Evolutionary conservation across 2,329 filamentous ascomycete genomes (phyloP).

Genomic region (Didymosphaeria variabile): DNA sequence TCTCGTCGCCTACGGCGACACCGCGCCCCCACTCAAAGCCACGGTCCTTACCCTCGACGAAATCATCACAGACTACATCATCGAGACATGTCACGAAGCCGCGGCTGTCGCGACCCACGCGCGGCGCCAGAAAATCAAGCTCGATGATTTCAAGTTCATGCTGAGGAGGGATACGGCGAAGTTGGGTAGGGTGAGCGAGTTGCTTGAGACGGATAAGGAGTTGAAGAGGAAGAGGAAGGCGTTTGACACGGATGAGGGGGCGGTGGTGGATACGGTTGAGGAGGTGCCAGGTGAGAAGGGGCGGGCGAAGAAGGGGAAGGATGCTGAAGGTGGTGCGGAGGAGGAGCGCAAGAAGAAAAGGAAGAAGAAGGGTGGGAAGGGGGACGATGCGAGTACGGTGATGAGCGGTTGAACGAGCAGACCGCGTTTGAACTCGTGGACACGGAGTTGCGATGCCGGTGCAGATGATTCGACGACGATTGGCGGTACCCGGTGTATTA

Average conservation of each 20-base stretch:
- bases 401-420: slow-evolving; percentile 28
- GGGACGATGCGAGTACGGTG: slow-evolving; percentile 33
- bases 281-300: slow-evolving; percentile 29
- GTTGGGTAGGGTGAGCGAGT: slow-evolving; percentile 87
- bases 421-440: not conserved
- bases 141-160: slow-evolving; percentile 96
- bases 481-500: too few species aligned
- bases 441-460: not conserved
- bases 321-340: slow-evolving; percentile 21
- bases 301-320: slow-evolving; percentile 16
- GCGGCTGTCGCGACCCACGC: slow-evolving; percentile 85
- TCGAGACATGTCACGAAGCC: slow-evolving; percentile 90
- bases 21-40: slow-evolving; percentile 77
- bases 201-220: slow-evolving; percentile 86
- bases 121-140: slow-evolving; percentile 94
- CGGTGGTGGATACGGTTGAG: slow-evolving; percentile 57
- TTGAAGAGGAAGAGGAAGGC: slow-evolving; percentile 84
- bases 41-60: slow-evolving; percentile 91
- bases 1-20: slow-evolving; percentile 83
- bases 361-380: slow-evolving; percentile 23
- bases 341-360: slow-evolving; percentile 22
- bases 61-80: slow-evolving; percentile 92
- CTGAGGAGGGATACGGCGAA: slow-evolving; percentile 85
- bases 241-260: slow-evolving; percentile 73
- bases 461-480: too few species aligned